phyloP scores from a whole-genome alignment of 192 early-diverging fungal species.

The Coemansia sp. region DNA sequence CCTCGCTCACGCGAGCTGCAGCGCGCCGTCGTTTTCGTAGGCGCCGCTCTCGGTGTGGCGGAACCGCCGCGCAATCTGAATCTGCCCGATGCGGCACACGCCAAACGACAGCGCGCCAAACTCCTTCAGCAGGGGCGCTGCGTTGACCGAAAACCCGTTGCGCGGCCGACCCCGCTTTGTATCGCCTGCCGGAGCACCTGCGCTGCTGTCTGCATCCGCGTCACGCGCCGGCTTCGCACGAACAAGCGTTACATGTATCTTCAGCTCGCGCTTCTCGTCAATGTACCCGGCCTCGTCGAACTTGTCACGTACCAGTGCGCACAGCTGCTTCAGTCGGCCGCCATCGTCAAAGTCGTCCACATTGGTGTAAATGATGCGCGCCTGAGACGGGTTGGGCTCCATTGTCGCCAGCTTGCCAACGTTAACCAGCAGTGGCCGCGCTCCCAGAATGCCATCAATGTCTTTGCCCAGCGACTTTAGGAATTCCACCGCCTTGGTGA shows the following conservation, averaged over 20 bases:
- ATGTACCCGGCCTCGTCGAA: slow-evolving; percentile 34
- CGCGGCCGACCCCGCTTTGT: not conserved
- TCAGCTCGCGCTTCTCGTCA: slow-evolving; percentile 36
- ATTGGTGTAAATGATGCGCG: slow-evolving; percentile 19
- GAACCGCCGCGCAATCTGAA: slow-evolving; percentile 41
- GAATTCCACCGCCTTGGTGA: slow-evolving; percentile 11
- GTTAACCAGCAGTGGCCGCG: slow-evolving; percentile 13
- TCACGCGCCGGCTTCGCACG: slow-evolving; percentile 7
- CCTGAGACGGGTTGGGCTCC: slow-evolving; percentile 16
- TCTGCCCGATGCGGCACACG: slow-evolving; percentile 26
- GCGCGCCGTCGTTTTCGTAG: slow-evolving; percentile 28
- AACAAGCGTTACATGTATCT: slow-evolving; percentile 28
- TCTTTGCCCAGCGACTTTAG: slow-evolving; percentile 20
- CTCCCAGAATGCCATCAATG: slow-evolving; percentile 10
- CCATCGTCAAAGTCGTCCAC: slow-evolving; percentile 18
- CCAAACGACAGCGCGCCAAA: slow-evolving; percentile 28
- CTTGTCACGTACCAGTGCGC: slow-evolving; percentile 13
- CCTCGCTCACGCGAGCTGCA: not conserved
- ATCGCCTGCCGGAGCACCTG: not conserved
- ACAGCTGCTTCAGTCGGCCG: slow-evolving; percentile 16
- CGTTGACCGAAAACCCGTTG: slow-evolving; percentile 13
- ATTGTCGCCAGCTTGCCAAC: slow-evolving; percentile 20
- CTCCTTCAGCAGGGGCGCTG: slow-evolving; percentile 18
- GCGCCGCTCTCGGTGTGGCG: slow-evolving; percentile 20
- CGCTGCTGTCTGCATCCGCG: not conserved